Conservation (phyloP, 306 rosid species). For the Gastrolobium villosum region DNA sequence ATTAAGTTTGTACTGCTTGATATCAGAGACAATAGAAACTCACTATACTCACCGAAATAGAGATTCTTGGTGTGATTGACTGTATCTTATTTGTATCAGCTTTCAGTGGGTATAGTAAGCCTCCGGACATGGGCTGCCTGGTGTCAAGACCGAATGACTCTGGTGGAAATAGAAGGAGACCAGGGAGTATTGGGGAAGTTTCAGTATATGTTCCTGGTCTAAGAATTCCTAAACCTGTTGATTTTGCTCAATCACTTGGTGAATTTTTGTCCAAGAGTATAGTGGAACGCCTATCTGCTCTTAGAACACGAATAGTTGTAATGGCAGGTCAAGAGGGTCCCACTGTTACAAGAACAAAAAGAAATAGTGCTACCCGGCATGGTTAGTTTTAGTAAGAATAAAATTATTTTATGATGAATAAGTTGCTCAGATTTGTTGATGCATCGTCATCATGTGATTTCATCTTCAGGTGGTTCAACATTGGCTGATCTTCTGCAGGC, state of each 20-base stretch:
- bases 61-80: conserved; percentile 49
- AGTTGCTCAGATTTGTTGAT: conserved; percentile 46
- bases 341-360: conserved; percentile 88
- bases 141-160: conserved; percentile 79
- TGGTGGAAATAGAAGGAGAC: conserved; percentile 87
- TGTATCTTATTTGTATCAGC: conserved; percentile 48
- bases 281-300: conserved; percentile 84
- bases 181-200: conserved; percentile 93
- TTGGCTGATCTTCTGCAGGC: conserved; percentile 91
- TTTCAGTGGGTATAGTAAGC: conserved; percentile 55
- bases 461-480: conserved; percentile 86
- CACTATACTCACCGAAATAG: conserved; percentile 10
- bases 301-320: conserved; percentile 92
- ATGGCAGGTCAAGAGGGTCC: conserved; percentile 98
- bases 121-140: conserved; percentile 83
- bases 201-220: conserved; percentile 96
- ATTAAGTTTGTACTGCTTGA: conserved; percentile 26
- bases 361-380: conserved; percentile 86
- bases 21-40: conserved; percentile 24
- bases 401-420: conserved; percentile 36
- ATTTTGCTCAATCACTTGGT: conserved; percentile 77
- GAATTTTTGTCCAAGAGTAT: conserved; percentile 84
- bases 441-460: conserved; percentile 45
- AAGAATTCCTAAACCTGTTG: conserved; percentile 93
- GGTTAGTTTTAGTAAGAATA: conserved; percentile 62